Evolutionary conservation across 164 flowering plant species (phyloP), one percentile per base, ranked within the genome.

Genomic region (Stephania cephalantha): DNA sequence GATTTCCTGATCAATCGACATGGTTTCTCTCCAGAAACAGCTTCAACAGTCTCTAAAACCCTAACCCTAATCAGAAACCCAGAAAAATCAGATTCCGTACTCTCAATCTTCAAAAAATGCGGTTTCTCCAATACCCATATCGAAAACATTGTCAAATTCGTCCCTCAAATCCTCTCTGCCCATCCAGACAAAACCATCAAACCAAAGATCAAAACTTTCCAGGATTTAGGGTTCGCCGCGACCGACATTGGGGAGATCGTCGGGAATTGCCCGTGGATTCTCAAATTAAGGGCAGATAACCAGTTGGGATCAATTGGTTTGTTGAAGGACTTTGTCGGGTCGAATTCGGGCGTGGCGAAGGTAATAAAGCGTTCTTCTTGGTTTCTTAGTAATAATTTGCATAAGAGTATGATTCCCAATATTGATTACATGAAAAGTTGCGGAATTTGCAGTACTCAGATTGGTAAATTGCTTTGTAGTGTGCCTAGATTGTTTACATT

Each of bases 151-250:
- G 29, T 71, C 73, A 46, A 48, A 71, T 7, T 25, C 63, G 22
- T 6, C 63, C 73, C 73, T 13, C 48, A 71, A 6, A 17, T 71
- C 61, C 63, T 71, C 20, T 48, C 73, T 50, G 30, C 44, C 42
- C 18, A 71, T 10, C 42, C 53, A 7, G 73, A 71, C 9, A 48
- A 50, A 48, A 48, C 61, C 35, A 71, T 71, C 11, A 71, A 71
- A 31, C 73, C 73, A 10, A 71, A 71, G 64, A 48, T 71, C 61
- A 71, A 71, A 20, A 29, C 29, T n/a, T 71, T 17, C 73, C 63
- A 58, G 6, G 20, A 58, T 58, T 18, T 58, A 15, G 64, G 64
- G 2, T 58, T 58, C 13, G 20, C 64, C n/a, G 3, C 18, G 6
- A 58, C 13, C 20, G 64, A 58, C 64, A 58, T 58, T 58, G 64